phyloP scores from a whole-genome alignment of 345 rosid genomes.

The Boechera stricta region DNA sequence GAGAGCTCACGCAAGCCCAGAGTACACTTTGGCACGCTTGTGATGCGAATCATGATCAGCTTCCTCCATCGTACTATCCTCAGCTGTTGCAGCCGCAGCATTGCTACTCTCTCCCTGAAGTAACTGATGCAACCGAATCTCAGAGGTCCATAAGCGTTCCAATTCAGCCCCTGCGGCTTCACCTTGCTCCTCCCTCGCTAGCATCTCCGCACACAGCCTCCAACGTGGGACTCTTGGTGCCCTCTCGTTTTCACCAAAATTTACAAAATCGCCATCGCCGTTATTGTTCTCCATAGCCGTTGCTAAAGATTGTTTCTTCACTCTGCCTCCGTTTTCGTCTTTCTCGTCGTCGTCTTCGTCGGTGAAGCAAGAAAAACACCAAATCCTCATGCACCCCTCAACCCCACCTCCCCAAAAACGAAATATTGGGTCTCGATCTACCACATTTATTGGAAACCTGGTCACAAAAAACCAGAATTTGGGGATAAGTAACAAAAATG shows the following conservation, averaged over 20 bases:
- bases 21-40: conserved; percentile 84
- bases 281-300: conserved; percentile 49
- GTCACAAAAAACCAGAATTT: conserved; percentile 23
- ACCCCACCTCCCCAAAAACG: conserved; percentile 27
- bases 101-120: conserved; percentile 66
- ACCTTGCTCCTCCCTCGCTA: conserved; percentile 40
- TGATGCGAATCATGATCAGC: conserved; percentile 59
- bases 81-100: conserved; percentile 33
- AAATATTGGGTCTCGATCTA: conserved; percentile 68
- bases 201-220: conserved; percentile 51
- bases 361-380: conserved; percentile 79
- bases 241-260: conserved; percentile 47
- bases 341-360: conserved; percentile 41
- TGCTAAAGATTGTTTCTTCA: conserved; percentile 31
- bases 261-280: conserved; percentile 36
- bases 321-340: conserved; percentile 40
- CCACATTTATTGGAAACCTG: conserved; percentile 41
- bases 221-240: conserved; percentile 36
- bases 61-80: conserved; percentile 41
- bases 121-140: conserved; percentile 30
- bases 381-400: conserved; percentile 81
- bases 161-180: conserved; percentile 40
- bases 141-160: conserved; percentile 35
- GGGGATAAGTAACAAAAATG: conserved; percentile 35
- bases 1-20: conserved; percentile 58